phyloP scores from a whole-genome alignment of 768 basidiomycete genomes.

The Mycena chlorophos region DNA sequence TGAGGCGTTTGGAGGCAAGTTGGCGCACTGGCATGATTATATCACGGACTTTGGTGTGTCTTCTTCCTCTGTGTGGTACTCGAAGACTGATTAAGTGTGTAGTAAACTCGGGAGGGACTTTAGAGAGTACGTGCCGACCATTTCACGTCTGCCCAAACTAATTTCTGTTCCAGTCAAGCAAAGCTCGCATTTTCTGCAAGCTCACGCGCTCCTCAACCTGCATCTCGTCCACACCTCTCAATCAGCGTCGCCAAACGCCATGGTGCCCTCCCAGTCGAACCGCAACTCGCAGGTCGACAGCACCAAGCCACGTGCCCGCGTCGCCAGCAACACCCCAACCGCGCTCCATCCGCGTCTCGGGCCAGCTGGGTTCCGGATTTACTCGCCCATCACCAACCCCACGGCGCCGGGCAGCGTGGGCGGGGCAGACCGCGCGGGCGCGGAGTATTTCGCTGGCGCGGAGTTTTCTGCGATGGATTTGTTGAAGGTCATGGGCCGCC shows the following conservation, averaged over 20 bases:
- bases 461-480: constrained; percentile 81
- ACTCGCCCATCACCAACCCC: constrained; percentile 44
- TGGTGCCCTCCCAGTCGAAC: not conserved
- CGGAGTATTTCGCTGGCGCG: constrained; percentile 46
- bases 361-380: constrained; percentile 64
- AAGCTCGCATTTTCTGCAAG: constrained; percentile 83
- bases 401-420: constrained; percentile 27
- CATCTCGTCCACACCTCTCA: constrained; percentile 87
- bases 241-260: constrained; percentile 36
- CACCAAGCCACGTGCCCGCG: constrained; percentile 31
- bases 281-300: constrained; percentile 23
- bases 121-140: constrained; percentile 55
- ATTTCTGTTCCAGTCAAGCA: constrained; percentile 57
- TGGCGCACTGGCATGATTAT: constrained; percentile 83
- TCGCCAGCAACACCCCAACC: constrained; percentile 41
- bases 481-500: constrained; percentile 77
- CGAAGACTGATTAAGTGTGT: constrained; percentile 4
- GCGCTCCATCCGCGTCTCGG: constrained; percentile 59
- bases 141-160: constrained; percentile 2
- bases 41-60: constrained; percentile 67
- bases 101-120: constrained; percentile 75
- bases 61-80: constrained; percentile 3
- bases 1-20: constrained; percentile 80
- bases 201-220: constrained; percentile 78
- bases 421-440: constrained; percentile 38